phyloP scores from a whole-genome alignment of 192 early-diverging fungal species.

The Rhizophlyctis rosea region DNA sequence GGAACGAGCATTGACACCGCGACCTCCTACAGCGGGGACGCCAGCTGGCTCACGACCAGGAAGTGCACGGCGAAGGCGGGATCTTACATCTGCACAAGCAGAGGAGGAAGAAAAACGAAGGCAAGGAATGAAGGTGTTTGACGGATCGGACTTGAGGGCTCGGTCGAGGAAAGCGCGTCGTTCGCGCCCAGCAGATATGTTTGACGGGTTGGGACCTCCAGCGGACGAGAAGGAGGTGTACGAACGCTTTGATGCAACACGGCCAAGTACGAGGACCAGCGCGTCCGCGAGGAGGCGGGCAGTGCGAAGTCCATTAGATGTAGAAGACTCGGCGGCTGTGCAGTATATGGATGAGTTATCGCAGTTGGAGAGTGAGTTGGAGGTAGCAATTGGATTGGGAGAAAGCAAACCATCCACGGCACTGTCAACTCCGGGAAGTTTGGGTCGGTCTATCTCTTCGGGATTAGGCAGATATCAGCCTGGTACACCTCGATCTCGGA shows the following conservation, averaged over 20 bases:
- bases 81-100: not conserved
- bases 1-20: slow-evolving; percentile 10
- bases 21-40: slow-evolving; percentile 15
- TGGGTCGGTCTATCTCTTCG: not conserved
- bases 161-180: slow-evolving; percentile 12
- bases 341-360: slow-evolving; percentile 46
- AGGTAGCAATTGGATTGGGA: slow-evolving; percentile 32
- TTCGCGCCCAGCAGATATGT: not conserved
- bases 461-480: slow-evolving; percentile 23
- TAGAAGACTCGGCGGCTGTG: slow-evolving; percentile 24
- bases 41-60: not conserved
- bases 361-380: slow-evolving; percentile 45
- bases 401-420: slow-evolving; percentile 12
- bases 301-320: not conserved
- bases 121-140: slow-evolving; percentile 34
- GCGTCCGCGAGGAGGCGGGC: not conserved
- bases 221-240: not conserved
- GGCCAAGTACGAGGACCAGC: not conserved
- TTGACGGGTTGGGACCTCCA: not conserved
- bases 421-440: not conserved
- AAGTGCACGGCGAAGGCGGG: slow-evolving; percentile 4
- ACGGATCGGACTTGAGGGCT: slow-evolving; percentile 40
- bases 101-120: slow-evolving; percentile 17
- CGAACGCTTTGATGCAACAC: not conserved
- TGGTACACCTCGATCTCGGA: slow-evolving; percentile 10